Evolutionary conservation across 768 basidiomycete genomes (phyloP).

Genomic region (Macrocybe gigantea): DNA sequence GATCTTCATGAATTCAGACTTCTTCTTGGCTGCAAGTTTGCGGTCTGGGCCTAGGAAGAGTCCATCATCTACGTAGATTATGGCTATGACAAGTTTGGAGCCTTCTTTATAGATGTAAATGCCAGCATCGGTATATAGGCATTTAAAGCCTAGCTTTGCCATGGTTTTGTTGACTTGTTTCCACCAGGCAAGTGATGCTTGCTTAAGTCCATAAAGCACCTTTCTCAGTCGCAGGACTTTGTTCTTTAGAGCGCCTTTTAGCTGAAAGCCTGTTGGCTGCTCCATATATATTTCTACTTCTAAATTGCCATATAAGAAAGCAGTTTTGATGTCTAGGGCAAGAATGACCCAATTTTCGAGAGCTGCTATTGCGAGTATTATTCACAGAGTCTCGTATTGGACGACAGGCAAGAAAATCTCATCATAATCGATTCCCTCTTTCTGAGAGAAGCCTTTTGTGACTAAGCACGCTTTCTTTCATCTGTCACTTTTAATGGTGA

Average conservation of each 20-base stretch:
- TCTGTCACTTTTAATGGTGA: slow-evolving; percentile 1
- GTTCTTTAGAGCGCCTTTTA: background rate
- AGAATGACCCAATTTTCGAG: slow-evolving; percentile 8
- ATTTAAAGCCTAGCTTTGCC: slow-evolving; percentile 6
- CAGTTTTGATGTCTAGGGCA: slow-evolving; percentile 13
- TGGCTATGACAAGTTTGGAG: slow-evolving; percentile 2
- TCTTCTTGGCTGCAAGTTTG: slow-evolving; percentile 5
- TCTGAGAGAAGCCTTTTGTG: slow-evolving; percentile 32
- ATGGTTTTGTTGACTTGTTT: slow-evolving; percentile 5
- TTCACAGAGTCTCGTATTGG: slow-evolving; percentile 11
- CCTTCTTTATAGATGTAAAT: slow-evolving; percentile 9
- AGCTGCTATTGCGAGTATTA: slow-evolving; percentile 18
- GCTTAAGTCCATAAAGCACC: slow-evolving; percentile 6
- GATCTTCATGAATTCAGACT: slow-evolving; percentile 11
- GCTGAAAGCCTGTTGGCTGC: slow-evolving; percentile 9
- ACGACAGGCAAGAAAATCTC: slow-evolving; percentile 27
- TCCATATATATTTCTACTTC: slow-evolving; percentile 10
- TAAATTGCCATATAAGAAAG: slow-evolving; percentile 14
- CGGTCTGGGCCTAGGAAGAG: slow-evolving; percentile 5
- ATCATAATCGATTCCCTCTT: slow-evolving; percentile 26
- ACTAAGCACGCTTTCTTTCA: slow-evolving; percentile 25
- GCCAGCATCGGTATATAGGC: slow-evolving; percentile 1
- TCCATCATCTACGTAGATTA: slow-evolving; percentile 9
- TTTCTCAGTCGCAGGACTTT: slow-evolving; percentile 4
- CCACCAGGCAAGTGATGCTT: slow-evolving; percentile 7